A percentile compares a stretch with the other conserved stretches of the same genome.
These are phyloP conservation scores for Lasiosphaeria miniovina DNA, from an alignment of 495 filamentous ascomycete genomes.

Conservation along the genomic window DNA sequence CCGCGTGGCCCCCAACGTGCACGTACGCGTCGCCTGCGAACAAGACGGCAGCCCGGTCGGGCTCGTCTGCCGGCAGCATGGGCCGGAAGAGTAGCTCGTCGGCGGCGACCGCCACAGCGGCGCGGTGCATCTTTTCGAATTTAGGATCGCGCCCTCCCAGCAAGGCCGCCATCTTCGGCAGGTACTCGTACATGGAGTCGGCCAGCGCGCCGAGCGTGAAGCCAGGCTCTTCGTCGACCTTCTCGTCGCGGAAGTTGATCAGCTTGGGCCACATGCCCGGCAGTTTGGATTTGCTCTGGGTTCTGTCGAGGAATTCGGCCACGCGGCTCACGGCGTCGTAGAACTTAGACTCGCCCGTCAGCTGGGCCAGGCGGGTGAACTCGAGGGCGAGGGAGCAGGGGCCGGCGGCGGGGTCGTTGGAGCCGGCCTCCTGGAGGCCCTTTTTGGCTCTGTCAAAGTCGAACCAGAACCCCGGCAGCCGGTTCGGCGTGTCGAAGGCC, in stretches of 20 bases:
- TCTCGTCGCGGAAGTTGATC: constrained; percentile 33
- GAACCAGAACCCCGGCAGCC: constrained; percentile 69
- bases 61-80: constrained; percentile 45
- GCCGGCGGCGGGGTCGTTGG: constrained; percentile 55
- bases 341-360: constrained; percentile 75
- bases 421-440: constrained; percentile 64
- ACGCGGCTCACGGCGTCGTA: constrained; percentile 82
- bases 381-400: constrained; percentile 79
- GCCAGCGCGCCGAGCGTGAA: constrained; percentile 76
- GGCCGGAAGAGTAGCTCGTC: constrained; percentile 66
- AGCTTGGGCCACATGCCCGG: constrained; percentile 56
- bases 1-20: neutral
- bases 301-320: constrained; percentile 67
- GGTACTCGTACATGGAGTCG: constrained; percentile 86
- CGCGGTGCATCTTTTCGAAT: constrained; percentile 42
- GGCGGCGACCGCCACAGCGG: constrained; percentile 57
- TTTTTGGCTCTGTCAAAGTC: constrained; percentile 78
- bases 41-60: constrained; percentile 59
- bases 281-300: constrained; percentile 61
- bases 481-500: constrained; percentile 84
- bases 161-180: constrained; percentile 62
- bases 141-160: constrained; percentile 30
- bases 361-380: constrained; percentile 76
- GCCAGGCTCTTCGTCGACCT: constrained; percentile 26
- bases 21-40: constrained; percentile 48